Base-by-base conservation (phyloP, 306 rosid species). In the Sindora glabra region DNA sequence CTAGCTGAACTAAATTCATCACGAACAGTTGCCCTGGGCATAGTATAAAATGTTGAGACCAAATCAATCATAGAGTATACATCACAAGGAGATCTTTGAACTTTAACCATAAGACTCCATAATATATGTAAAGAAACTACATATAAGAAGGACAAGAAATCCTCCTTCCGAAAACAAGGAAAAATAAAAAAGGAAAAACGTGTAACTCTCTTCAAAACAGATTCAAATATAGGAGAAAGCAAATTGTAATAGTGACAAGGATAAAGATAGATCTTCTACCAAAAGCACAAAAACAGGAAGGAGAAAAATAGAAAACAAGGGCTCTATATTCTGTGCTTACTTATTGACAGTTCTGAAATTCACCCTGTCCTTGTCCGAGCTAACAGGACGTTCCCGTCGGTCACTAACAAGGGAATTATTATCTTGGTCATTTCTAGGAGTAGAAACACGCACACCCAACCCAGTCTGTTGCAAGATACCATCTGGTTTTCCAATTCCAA, bases 1-100 rank as follows among this genome's bases (percentile, higher is more conserved):
- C 96, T 89, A 37, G 84, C 82, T 36, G 96, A 81, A 76, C n/a
- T n/a, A n/a, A n/a, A n/a, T n/a, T 92, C 99, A 36, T 83, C 96
- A n/a, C 90, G 99, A 59, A 62, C 80, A 63, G 79, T 86, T 49
- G 90, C 58, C 82, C 99, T 92, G 71, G 52, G 56, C 71, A 59
- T 27, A 67, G 58, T 25, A 45, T n/a, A n/a, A n/a, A n/a, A n/a
- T 40, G 62, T 67, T 59, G 62, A 52, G 33, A 69, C 40, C 27
- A 34, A 72, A 21, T 60, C 53, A 65, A 70, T 51, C 27, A 37
- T 10, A 59, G 22, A 48, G 32, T 60, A 25, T 55, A 15, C 26
- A 68, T 62, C 48, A 48, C 53, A 46, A 56, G 40, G 26, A 48
- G 42, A 47, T 16, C 36, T 44, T 27, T 50, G 24, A 67, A 56